Evolutionary conservation across 176 grass and related monocot genomes (phyloP).

Genomic region (Raddia guianensis): DNA sequence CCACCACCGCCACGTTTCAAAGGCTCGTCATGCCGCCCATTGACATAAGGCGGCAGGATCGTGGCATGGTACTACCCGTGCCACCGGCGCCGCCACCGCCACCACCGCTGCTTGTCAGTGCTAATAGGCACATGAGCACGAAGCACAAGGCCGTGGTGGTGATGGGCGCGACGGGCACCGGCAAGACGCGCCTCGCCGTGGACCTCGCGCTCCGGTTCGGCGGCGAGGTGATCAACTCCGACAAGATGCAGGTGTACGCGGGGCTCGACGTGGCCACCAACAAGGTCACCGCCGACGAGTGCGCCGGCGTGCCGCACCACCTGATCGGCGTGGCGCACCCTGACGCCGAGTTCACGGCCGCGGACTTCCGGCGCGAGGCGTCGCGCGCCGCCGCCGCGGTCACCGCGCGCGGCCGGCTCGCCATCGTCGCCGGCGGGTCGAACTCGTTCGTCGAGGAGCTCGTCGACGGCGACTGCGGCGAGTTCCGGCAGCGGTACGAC

Average conservation of each 20-base stretch:
- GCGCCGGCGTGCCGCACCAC: conserved; percentile 53
- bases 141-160: conserved; percentile 56
- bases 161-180: conserved; percentile 60
- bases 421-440: conserved; percentile 53
- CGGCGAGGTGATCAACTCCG: conserved; percentile 67
- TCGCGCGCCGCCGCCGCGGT: neutral
- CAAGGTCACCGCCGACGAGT: conserved; percentile 51
- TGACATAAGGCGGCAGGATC: conserved; percentile 36
- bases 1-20: conserved; percentile 8
- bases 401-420: conserved; percentile 28
- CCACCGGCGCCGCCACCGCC: neutral
- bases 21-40: neutral
- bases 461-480: conserved; percentile 40
- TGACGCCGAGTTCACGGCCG: conserved; percentile 41
- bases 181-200: conserved; percentile 58
- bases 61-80: neutral
- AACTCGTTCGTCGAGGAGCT: conserved; percentile 57
- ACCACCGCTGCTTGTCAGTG: neutral
- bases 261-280: conserved; percentile 60
- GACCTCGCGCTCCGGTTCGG: conserved; percentile 44
- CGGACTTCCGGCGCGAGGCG: conserved; percentile 49
- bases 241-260: conserved; percentile 53
- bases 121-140: neutral
- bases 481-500: conserved; percentile 30
- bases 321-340: conserved; percentile 40